Base-by-base conservation (phyloP, 176 grass and related monocot species). In the Elaeis guineensis region DNA sequence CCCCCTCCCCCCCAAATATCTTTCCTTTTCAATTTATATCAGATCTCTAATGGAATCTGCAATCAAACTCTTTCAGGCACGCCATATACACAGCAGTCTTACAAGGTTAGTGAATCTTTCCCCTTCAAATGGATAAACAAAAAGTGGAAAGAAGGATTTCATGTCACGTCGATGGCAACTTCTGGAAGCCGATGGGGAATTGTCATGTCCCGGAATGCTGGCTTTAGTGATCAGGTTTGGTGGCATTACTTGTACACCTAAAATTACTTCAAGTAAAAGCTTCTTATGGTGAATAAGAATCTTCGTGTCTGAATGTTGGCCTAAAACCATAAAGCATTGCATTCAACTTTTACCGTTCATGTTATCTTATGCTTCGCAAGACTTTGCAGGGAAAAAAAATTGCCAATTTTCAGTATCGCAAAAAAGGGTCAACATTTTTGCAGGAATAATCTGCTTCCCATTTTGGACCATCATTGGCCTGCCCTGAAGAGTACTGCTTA, bases 41-140 rank as follows among this genome's bases (percentile, higher is more conserved):
- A 28, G 25, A 66, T 66, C 4, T 66, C 22, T 54, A 54, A 54
- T 17, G 1, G 6, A 44, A 32, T 67, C 17, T 21, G 11, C 65
- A 16, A 48, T 68, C 55, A 5, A 30, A 68, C 8, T 68, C 52
- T 18, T 29, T 54, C 77, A 89, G 86, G 86, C 44, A 89, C 86
- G 3, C 80, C 68, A 11, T 89, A 89, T 69, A 84, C 86, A 4
- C 86, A 89, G 49, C 86, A 89, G 57, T 89, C 86, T 19, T 89
- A 89, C 65, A 89, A 89, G 71, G 86, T 89, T 26, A 89, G 86
- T 25, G 80, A 89, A 63, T 89, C 80, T 57, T 89, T 89, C 61
- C 86, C 86, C 2, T 89, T 77, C 20, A 89, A 89, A 63, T 89
- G 86, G 86, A 80, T 89, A 78, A 89, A 84, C 55, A 89, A 89